Evolutionary conservation across 306 rosid species (phyloP), one percentile per base, ranked within the genome.

Genomic region (Styphnolobium japonicum): DNA sequence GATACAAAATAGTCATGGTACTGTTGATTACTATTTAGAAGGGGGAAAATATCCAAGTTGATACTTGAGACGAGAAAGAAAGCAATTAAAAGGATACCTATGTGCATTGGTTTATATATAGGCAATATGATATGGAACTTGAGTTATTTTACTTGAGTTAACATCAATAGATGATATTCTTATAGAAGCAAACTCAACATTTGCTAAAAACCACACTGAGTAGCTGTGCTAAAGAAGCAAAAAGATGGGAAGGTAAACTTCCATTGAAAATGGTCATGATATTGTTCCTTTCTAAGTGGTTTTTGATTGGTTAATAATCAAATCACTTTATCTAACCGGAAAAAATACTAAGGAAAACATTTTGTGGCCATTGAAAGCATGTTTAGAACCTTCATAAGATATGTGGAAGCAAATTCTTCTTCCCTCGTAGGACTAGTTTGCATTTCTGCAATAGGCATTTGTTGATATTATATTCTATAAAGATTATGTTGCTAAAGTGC

Each of bases 401-500:
- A 7, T 71, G 62, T 71, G 6, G 21, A 11, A 31, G 48, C 31
- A 25, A 69, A 10, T 29, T 48, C 22, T 29, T 12, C 62, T 34
- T 52, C 40, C 22, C 21, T 71, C 21, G 34, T 40, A 34, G 10
- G 19, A 31, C 33, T 18, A 71, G 66, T 65, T 83, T 66, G 18
- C 65, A 65, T 56, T 68, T 61, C 10, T 82, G 36, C 53, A 25
- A 29, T 34, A 46, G 55, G 37, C 23, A 78, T 78, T 83, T 67
- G 36, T 67, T 46, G 27, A 39, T 57, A 67, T 71, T 80, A 72
- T 16, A 43, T 81, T 62, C 66, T 45, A 40, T 5, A 16, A 77
- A 51, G 53, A 71, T 82, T 70, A 34, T 72, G 57, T 60, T 79
- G 19, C 55, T 34, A 22, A 12, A 27, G 45, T 77, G 23, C 12